phyloP scores from a whole-genome alignment of 2,329 filamentous ascomycete genomes.

The Akanthomyces lecanii region DNA sequence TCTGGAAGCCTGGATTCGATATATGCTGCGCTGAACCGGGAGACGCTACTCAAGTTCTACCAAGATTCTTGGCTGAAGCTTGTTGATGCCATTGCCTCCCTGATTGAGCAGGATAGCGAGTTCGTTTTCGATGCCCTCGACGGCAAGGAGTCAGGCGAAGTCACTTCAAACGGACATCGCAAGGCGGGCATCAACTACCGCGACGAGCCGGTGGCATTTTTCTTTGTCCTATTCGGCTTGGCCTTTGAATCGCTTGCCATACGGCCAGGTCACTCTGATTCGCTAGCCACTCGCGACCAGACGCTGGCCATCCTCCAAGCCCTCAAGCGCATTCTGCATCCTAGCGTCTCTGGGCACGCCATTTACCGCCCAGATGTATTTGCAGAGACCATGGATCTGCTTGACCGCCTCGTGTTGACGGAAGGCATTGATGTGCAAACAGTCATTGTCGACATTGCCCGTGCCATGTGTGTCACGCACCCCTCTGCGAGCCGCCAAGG shows the following conservation, averaged over 20 bases:
- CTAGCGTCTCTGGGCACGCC: slow-evolving; percentile 90
- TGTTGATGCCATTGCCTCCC: slow-evolving; percentile 92
- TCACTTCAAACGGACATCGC: slow-evolving; percentile 44
- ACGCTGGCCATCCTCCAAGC: slow-evolving; percentile 85
- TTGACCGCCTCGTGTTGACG: slow-evolving; percentile 88
- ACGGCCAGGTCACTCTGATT: slow-evolving; percentile 50
- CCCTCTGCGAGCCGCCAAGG: slow-evolving; percentile 66
- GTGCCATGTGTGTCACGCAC: slow-evolving; percentile 84
- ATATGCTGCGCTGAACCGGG: slow-evolving; percentile 89
- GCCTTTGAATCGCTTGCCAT: slow-evolving; percentile 93
- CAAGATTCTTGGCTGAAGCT: slow-evolving; percentile 96
- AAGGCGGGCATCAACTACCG: slow-evolving; percentile 93
- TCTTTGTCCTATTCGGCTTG: slow-evolving; percentile 95
- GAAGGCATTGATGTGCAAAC: slow-evolving; percentile 84
- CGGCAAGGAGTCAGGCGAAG: slow-evolving; percentile 62
- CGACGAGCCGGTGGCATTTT: slow-evolving; percentile 96
- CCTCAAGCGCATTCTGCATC: slow-evolving; percentile 89
- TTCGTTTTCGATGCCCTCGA: slow-evolving; percentile 97
- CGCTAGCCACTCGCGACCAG: slow-evolving; percentile 68
- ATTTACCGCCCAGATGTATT: slow-evolving; percentile 97
- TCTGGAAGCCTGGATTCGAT: slow-evolving; percentile 88
- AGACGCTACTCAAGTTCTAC: slow-evolving; percentile 92
- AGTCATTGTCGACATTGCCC: slow-evolving; percentile 90
- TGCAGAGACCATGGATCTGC: slow-evolving; percentile 91
- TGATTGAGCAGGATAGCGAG: slow-evolving; percentile 96